These are phyloP conservation scores for Phytophthora multivora DNA, from an alignment of 352 stramenopile species.

Conservation along the genomic window DNA sequence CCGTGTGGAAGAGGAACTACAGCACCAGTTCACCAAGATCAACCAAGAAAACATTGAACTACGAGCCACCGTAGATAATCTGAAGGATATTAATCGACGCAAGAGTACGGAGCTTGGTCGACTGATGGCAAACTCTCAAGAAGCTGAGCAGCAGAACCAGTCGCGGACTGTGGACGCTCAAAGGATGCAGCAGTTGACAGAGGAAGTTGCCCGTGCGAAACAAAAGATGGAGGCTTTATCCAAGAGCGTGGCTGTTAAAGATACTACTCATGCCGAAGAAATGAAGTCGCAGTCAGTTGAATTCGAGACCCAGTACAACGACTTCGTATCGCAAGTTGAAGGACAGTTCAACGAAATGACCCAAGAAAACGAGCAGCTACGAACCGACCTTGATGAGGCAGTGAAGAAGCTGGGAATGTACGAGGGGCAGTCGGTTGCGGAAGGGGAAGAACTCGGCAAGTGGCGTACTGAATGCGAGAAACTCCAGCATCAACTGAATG, in stretches of 20 bases:
- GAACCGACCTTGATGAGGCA: conserved; percentile 48
- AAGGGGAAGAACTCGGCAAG: conserved; percentile 50
- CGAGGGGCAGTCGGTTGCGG: conserved; percentile 26
- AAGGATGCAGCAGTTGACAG: conserved; percentile 44
- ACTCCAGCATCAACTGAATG: conserved; percentile 42
- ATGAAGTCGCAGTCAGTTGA: conserved; percentile 53
- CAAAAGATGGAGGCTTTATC: conserved; percentile 49
- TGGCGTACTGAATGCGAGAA: conserved; percentile 59
- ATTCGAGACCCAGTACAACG: conserved; percentile 67
- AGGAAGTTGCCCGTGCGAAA: conserved; percentile 42
- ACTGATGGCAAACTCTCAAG: conserved; percentile 50
- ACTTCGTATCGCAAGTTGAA: conserved; percentile 58
- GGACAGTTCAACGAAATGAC: conserved; percentile 53
- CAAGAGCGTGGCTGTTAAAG: conserved; percentile 52
- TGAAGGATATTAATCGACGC: conserved; percentile 54
- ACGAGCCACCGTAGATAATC: conserved; percentile 42
- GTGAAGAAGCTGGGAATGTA: conserved; percentile 46
- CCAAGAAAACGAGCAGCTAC: conserved; percentile 61
- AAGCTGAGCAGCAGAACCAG: conserved; percentile 38
- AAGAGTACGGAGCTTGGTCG: conserved; percentile 63
- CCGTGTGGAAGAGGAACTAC: conserved; percentile 44
- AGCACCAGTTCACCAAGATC: conserved; percentile 40
- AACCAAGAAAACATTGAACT: conserved; percentile 52
- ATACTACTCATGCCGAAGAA: conserved; percentile 47
- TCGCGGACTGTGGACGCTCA: conserved; percentile 30